phyloP scores from a whole-genome alignment of 2,329 filamentous ascomycete species.

The Zymoseptoria tritici region DNA sequence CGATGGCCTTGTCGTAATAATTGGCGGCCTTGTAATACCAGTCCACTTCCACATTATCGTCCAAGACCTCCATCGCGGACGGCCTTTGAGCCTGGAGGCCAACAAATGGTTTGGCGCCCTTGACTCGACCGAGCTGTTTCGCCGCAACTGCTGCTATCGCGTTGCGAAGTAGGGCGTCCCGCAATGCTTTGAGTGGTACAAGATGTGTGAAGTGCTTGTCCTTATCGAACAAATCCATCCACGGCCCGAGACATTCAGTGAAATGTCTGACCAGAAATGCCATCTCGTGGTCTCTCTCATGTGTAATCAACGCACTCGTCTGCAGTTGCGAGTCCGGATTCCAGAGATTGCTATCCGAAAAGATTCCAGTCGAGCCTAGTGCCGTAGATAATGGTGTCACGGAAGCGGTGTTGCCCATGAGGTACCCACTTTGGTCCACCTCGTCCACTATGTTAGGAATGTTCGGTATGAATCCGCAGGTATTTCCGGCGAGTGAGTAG shows the following conservation, averaged over 20 bases:
- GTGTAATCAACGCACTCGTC: conserved; percentile 28
- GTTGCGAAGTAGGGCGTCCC: conserved; percentile 44
- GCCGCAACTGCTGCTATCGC: conserved; percentile 56
- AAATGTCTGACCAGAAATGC: conserved; percentile 55
- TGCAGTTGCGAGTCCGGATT: conserved; percentile 24
- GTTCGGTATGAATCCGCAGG: conserved; percentile 28
- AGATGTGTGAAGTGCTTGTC: conserved; percentile 54
- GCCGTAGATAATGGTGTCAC: conserved; percentile 17
- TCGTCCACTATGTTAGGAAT: conserved; percentile 28
- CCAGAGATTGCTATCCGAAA: conserved; percentile 23
- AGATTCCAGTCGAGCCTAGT: conserved; percentile 13
- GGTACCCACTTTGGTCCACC: conserved; percentile 22
- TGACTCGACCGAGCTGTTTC: conserved; percentile 52
- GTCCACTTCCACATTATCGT: conserved; percentile 42
- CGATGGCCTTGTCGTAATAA: conserved; percentile 47
- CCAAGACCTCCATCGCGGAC: conserved; percentile 47
- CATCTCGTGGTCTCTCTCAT: conserved; percentile 46
- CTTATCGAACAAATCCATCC: conserved; percentile 52
- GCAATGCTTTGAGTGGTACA: conserved; percentile 50
- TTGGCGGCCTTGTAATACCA: conserved; percentile 55
- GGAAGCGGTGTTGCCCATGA: conserved; percentile 14
- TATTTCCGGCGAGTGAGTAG: conserved; percentile 25
- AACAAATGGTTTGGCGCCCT: conserved; percentile 44
- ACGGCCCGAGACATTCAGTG: conserved; percentile 52
- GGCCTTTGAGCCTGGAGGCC: conserved; percentile 43